Conservation (phyloP, 257 asterid species). For the Ilex aquifolium region DNA sequence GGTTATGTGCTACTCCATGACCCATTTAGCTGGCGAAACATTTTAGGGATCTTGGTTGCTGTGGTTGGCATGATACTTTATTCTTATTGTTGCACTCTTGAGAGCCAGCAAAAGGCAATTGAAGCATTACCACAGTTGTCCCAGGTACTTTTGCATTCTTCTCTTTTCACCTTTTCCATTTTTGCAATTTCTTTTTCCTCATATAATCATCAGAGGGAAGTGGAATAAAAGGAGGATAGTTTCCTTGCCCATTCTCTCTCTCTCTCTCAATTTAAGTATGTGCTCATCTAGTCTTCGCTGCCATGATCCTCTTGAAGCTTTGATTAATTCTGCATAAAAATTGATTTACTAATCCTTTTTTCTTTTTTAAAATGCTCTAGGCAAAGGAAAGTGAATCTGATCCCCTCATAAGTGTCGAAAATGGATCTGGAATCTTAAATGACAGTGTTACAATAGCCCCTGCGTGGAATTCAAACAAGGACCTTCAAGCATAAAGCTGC, state of each 20-base stretch:
- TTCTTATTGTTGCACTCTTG: slow-evolving; percentile 57
- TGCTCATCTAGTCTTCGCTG: neutral
- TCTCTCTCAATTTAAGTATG: neutral
- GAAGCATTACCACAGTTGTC: slow-evolving; percentile 32
- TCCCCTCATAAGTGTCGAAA: slow-evolving; percentile 59
- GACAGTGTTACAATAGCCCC: slow-evolving; percentile 44
- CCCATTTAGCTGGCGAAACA: slow-evolving; percentile 69
- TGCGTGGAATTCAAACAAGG: slow-evolving; percentile 43
- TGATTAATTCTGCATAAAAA: neutral
- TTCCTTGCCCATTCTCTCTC: slow-evolving; percentile 1
- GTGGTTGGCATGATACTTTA: slow-evolving; percentile 56
- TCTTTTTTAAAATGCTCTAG: slow-evolving; percentile 30
- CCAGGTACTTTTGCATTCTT: slow-evolving; percentile 42
- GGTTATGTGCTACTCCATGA: slow-evolving; percentile 54
- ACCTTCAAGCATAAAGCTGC: slow-evolving; percentile 23
- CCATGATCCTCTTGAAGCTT: neutral
- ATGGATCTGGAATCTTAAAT: slow-evolving; percentile 27
- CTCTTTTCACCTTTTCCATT: slow-evolving; percentile 8
- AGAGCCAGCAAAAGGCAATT: slow-evolving; percentile 38
- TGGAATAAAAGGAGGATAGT: slow-evolving; percentile 4
- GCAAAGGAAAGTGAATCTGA: slow-evolving; percentile 54
- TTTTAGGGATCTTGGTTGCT: slow-evolving; percentile 55
- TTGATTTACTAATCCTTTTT: slow-evolving; percentile 12
- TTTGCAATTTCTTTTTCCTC: neutral
- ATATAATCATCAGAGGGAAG: neutral